These are phyloP conservation scores for Trichomonas vaginalis DNA, from an alignment of 208 protist genomes.

Conservation along the genomic window DNA sequence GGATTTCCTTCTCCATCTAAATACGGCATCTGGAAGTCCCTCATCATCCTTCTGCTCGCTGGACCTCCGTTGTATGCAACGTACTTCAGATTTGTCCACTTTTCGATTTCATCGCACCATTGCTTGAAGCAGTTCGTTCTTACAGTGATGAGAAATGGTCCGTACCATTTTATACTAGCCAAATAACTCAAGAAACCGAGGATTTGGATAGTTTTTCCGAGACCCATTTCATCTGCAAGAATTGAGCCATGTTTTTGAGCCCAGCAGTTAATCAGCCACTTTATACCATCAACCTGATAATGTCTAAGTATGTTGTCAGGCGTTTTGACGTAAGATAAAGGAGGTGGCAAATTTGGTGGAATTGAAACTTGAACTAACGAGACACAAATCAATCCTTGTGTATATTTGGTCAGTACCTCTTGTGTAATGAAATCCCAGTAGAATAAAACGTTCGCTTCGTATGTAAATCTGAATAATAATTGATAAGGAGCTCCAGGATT, in stretches of 20 bases:
- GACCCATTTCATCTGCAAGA: constrained; percentile 85
- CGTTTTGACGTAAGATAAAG: not conserved
- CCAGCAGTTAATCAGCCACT: constrained; percentile 80
- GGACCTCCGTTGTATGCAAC: not conserved
- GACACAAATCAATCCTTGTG: not conserved
- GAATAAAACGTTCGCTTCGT: not conserved
- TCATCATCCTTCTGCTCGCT: not conserved
- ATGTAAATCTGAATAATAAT: not conserved
- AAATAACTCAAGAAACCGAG: not conserved
- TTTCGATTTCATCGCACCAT: constrained; percentile 18
- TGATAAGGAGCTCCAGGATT: too few relatives aligned
- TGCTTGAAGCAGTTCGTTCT: not conserved
- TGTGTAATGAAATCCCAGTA: not conserved
- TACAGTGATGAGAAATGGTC: constrained; percentile 14
- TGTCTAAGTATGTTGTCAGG: not conserved
- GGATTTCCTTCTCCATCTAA: not conserved
- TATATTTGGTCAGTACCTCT: not conserved
- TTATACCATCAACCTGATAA: constrained; percentile 37
- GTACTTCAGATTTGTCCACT: constrained; percentile 2
- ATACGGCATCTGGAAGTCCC: not conserved
- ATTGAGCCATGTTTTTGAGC: constrained; percentile 77
- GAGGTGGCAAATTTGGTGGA: not conserved
- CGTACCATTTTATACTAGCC: not conserved
- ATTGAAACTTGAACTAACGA: too few relatives aligned
- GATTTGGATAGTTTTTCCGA: constrained; percentile 23